Base-by-base conservation (phyloP, 2,329 filamentous ascomycete species). In the Plenodomus biglobosus region DNA sequence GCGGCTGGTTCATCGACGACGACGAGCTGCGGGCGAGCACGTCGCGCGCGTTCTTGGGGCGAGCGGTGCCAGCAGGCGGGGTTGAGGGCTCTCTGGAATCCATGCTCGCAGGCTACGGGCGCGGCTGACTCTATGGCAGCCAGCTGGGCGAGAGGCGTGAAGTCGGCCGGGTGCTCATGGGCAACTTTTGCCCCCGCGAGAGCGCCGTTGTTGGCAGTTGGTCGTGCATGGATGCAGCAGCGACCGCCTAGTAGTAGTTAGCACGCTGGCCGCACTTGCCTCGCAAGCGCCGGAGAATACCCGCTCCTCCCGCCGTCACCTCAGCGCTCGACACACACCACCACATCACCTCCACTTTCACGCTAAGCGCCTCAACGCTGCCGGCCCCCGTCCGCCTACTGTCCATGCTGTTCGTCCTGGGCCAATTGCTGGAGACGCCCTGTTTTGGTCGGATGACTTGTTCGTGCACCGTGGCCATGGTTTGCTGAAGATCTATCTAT, bases 1-100 rank as follows among this genome's bases (percentile, higher is more conserved):
- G 35, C 13, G 35, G 11, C 35, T 18, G 35, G 35, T 38, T 22
- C 24, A 49, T 44, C 20, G 46, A 49, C 32, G 46, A 49, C 44
- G 46, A 49, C 46, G 46, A 49, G 46, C 4, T 37, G 8, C 35
- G 8, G 35, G 16, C 35, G 35, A 20, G 16, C 4, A 17, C 35
- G 13, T 17, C 18, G 35, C 35, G 16, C 16, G 35, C 5, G 35
- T 63, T 66, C 58, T 61, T 64, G 45, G 60, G 59, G 48, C 64
- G 60, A 40, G 62, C 57, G 40, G 54, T 49, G 35, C 13, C 35
- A 37, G 59, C 57, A 41, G 67, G 64, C 61, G 68, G 67, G 61
- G 68, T 63, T 37, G 65, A 56, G 48, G 66, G 65, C 30, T 60
- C 54, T 57, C 61, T 30, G 15, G 55, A 56, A 50, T 64, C 60